Evolutionary conservation across 2,329 filamentous ascomycete species (phyloP), one percentile per base, ranked within the genome.

Genomic region (Diaporthe capsici): DNA sequence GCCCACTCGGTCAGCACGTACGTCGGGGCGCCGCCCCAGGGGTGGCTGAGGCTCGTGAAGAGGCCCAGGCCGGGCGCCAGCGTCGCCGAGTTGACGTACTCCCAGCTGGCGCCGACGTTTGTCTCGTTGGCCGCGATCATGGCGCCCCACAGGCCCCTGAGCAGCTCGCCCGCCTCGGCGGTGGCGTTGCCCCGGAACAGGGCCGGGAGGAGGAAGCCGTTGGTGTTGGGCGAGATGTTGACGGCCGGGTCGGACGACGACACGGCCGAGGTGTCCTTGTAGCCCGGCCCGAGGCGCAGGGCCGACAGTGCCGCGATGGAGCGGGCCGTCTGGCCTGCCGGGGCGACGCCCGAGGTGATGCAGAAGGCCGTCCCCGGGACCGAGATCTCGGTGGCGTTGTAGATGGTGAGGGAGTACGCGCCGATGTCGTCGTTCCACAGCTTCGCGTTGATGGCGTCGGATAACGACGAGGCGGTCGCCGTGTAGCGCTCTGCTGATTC

Each of bases 181-280:
- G 79, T 82, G 10, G 77, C 79, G 72, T 80, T 81, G 0, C 85
- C 81, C 0, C 87, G 78, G 0, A 84, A 82, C 61, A 83, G 79
- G 8, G 72, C 53, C 61, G 51, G 9, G n/a, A 88, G 82, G 4
- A 88, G 79, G 76, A 87, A 87, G 4, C 85, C 85, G 17, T 83
- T 85, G 34, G 85, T 88, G 77, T 88, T 88, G 15, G 88, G 86
- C 4, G 86, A 87, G 51, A 87, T 84, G 74, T 82, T 85, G 42
- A 77, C 51, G 3, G 73, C 74, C 7, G 74, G 72, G 2, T 51
- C 63, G 63, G 44, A 25, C 6, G 63, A 53, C 8, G 63, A 68
- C 28, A 68, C 63, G 20, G 20, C 65, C 2, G 79, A 78, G 25
- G 39, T 55, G 68, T 81, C 79, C 49, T 77, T 79, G 75, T 79